These are phyloP conservation scores for Pterula multifida DNA, from an alignment of 1,284 basidiomycete genomes.

Conservation along the genomic window DNA sequence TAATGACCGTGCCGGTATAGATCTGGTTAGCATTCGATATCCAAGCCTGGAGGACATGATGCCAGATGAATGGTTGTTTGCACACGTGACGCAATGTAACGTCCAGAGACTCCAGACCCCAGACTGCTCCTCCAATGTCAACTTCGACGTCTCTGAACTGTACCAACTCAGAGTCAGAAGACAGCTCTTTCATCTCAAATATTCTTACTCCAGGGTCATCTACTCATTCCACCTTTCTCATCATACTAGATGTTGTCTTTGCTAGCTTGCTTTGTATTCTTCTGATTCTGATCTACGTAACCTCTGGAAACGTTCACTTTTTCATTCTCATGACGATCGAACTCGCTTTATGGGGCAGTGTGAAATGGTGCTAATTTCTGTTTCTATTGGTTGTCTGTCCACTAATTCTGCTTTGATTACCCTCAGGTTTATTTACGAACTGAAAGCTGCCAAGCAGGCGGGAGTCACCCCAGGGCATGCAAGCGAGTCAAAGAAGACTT, in stretches of 20 bases:
- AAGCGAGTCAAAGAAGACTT: neutral
- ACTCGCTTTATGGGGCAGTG: neutral
- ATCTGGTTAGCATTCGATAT: neutral
- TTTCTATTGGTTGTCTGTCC: neutral
- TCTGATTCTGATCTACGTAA: neutral
- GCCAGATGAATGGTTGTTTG: neutral
- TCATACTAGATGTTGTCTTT: neutral
- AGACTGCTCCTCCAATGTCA: neutral
- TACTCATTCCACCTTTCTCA: neutral
- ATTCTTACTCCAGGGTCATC: constrained; percentile 1
- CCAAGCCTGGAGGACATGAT: neutral
- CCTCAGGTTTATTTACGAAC: neutral
- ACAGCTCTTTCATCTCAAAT: neutral
- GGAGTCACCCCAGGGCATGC: neutral
- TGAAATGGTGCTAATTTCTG: neutral
- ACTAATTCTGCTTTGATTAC: neutral
- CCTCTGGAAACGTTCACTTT: neutral
- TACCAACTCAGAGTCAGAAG: neutral
- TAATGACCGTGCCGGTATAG: neutral
- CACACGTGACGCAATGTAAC: neutral
- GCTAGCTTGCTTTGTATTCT: neutral
- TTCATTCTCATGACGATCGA: neutral
- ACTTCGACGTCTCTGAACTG: neutral
- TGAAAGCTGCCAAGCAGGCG: neutral
- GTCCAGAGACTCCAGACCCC: neutral